Conservation (phyloP, 2,329 filamentous ascomycete genomes). For the Pseudogymnoascus sp. region DNA sequence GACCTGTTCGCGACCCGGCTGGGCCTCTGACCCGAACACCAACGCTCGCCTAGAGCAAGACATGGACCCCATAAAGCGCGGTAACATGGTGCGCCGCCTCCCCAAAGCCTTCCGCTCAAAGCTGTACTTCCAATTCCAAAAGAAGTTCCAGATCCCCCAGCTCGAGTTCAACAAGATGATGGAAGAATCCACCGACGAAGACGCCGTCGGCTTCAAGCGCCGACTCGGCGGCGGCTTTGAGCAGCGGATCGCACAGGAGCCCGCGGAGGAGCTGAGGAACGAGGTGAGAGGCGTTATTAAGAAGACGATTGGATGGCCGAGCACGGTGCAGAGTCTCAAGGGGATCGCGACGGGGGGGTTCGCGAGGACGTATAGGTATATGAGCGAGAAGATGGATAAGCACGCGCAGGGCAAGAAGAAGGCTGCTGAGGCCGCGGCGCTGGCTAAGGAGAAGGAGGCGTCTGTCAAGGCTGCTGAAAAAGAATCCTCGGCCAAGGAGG, state of each 20-base stretch:
- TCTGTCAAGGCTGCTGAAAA: neutral
- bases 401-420: conserved; percentile 34
- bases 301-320: conserved; percentile 88
- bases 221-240: conserved; percentile 81
- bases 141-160: conserved; percentile 78
- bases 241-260: conserved; percentile 67
- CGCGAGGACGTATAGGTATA: conserved; percentile 62
- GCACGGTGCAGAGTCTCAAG: conserved; percentile 80
- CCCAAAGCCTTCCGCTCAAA: conserved; percentile 81
- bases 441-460: conserved; percentile 1
- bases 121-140: conserved; percentile 91
- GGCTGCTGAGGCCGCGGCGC: conserved; percentile 11
- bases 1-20: conserved; percentile 49
- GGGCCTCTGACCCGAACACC: conserved; percentile 55
- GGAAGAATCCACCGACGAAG: conserved; percentile 64
- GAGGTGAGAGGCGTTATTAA: conserved; percentile 72
- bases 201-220: conserved; percentile 57
- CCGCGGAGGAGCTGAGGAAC: conserved; percentile 56
- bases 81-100: conserved; percentile 92
- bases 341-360: conserved; percentile 72
- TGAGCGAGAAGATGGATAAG: conserved; percentile 73
- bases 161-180: conserved; percentile 82
- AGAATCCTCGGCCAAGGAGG: neutral
- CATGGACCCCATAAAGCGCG: conserved; percentile 83
- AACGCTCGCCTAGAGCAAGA: conserved; percentile 73